Conservation (phyloP, 129 eudicot species). For the Escallonia herrerae region DNA sequence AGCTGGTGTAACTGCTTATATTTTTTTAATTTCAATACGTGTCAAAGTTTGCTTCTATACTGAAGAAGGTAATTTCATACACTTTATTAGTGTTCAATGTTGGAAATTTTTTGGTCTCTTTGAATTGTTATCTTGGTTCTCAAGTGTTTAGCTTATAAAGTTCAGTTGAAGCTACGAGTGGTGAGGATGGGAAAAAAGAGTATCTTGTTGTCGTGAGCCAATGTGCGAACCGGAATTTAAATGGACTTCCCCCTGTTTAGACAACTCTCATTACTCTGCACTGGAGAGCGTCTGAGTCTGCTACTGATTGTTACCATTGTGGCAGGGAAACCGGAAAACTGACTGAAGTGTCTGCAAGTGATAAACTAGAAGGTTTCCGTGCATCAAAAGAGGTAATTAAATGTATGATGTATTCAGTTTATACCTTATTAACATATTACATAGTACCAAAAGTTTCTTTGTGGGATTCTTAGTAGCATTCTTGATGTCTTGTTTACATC, state of each 20-base stretch:
- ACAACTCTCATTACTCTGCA: not conserved
- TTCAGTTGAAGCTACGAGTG: not conserved
- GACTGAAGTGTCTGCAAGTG: constrained; percentile 89
- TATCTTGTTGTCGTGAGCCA: not conserved
- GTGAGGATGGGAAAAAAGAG: not conserved
- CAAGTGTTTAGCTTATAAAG: not conserved
- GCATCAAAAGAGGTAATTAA: constrained; percentile 82
- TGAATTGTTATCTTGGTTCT: not conserved
- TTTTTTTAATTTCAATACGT: no score
- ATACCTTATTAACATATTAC: no score
- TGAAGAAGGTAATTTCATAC: not conserved
- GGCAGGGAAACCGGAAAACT: constrained; percentile 52
- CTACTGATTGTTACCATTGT: constrained; percentile 7
- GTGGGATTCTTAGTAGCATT: no score
- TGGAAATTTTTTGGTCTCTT: not conserved
- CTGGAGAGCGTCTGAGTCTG: not conserved
- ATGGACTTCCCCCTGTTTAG: not conserved
- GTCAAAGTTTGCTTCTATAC: no score
- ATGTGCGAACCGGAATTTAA: not conserved
- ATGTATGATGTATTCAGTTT: no score
- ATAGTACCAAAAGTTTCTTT: no score
- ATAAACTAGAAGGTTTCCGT: constrained; percentile 87
- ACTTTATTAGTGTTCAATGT: not conserved
- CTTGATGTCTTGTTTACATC: no score
- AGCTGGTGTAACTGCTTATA: not conserved